Base-by-base conservation (phyloP, 208 protist species). In the Leishmania martiniquensis region DNA sequence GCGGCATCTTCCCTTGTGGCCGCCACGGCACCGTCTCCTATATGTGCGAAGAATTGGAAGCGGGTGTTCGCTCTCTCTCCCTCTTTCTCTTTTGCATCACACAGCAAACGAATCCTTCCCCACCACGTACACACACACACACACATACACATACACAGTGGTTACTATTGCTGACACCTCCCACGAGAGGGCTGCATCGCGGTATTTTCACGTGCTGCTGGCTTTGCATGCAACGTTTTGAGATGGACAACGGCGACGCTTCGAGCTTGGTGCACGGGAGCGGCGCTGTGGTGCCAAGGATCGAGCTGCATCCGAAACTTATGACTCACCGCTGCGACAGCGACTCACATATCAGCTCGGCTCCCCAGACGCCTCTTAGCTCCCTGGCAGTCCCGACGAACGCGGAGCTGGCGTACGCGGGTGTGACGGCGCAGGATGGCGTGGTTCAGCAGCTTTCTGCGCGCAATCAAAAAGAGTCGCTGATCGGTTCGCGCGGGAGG, bases 281-380 rank as follows among this genome's bases (percentile, higher is more conserved):
- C 25, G 75, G 51, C 9, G 52, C 51, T 66, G 72, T 13, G 22
- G 66, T 62, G 52, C 62, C 63, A 5, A 22, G 6, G 4, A 4
- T 39, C 32, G 79, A 68, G 32, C 60, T 91, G n/a, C 87, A 93
- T 72, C 84, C 89, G 34, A 93, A 89, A 74, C 82, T 93, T 13
- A 86, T 86, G 76, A 91, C 89, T 2, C 81, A 87, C 75, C 80
- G 72, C 6, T 59, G 83, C 51, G 76, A 79, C 71, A 67, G 44
- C 44, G 52, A 29, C 54, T 82, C 76, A 3, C 45, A 47, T 25
- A 66, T 51, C 44, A 75, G 45, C 22, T 78, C 78, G 34, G 69
- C 83, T 4, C 83, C 49, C 42, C 71, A 44, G 17, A 66, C 74
- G 6, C 51, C 67, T 5, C 74, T 22, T n/a, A 84, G 75, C 32